Base-by-base conservation (phyloP, 2,329 filamentous ascomycete species). In the Stromatinia cepivora region DNA sequence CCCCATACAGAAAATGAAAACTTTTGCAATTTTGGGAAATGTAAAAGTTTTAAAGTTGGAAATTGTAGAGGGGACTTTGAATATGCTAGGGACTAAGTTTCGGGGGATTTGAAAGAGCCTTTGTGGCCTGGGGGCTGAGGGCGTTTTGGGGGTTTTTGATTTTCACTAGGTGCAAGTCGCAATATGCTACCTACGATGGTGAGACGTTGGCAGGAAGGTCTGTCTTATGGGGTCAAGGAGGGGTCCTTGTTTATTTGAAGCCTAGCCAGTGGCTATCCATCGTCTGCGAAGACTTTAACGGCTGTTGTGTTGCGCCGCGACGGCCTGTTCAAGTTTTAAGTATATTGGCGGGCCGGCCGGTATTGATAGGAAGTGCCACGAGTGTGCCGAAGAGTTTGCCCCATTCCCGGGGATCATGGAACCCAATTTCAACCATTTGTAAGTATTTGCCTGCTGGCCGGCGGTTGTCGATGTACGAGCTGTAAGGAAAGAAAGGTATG, bases 91-190 rank as follows among this genome's bases (percentile, higher is more conserved):
- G 22, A 20, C n/a, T 10, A 22, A 50, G 45, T 58, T 58, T 58
- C 31, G 28, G 45, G 22, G 31, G 13, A 2, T 36, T 62, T 25
- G 59, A 4, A 46, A n/a, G 28, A 46, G 3, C 31, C 7, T 31
- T 50, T n/a, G 45, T 62, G 28, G 59, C 20, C 28, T 62, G 59
- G 28, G 42, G 45, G 42, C 45, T 62, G 45, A 45, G 42, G 42
- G 45, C 42, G 45, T 50, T 50, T 62, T 50, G 22, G 45, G 8
- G 28, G n/a, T 34, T 61, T 61, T 15, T 20, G 28, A 6, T 13
- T 25, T 62, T 62, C n/a, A 7, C 45, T 3, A 28, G 28, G 15
- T 20, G 48, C 4, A 36, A 25, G 28, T 34, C 45, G 11, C 28
- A 48, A 50, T 36, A 1, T 22, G 45, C 17, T 1, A 46, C 20